phyloP scores from a whole-genome alignment of 805 yeast species.

The Candida germanica region DNA sequence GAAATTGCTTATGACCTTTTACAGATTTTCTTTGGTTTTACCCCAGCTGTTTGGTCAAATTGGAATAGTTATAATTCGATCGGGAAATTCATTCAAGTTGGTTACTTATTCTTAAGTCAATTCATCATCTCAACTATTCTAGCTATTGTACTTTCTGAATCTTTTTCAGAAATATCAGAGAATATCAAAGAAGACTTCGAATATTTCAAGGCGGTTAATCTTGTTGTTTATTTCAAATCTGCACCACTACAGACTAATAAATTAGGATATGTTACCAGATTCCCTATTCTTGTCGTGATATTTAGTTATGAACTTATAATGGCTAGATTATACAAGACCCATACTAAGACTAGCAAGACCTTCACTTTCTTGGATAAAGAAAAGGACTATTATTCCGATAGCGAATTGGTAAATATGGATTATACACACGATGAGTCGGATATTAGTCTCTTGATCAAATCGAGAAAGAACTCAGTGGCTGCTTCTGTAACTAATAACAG shows the following conservation, averaged over 20 bases:
- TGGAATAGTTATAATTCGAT: constrained; percentile 48
- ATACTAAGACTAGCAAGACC: constrained; percentile 18
- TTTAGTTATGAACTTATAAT: constrained; percentile 29
- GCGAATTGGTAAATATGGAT: constrained; percentile 23
- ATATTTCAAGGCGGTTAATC: constrained; percentile 37
- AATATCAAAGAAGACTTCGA: constrained; percentile 38
- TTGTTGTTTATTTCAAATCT: constrained; percentile 34
- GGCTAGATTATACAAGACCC: constrained; percentile 11
- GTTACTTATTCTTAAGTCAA: constrained; percentile 52
- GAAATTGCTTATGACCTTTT: constrained; percentile 51
- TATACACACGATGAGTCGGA: constrained; percentile 23
- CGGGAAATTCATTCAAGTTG: constrained; percentile 47
- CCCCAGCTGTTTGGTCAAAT: constrained; percentile 58
- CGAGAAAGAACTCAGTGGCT: constrained; percentile 24
- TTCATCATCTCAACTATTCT: constrained; percentile 53
- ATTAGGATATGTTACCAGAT: constrained; percentile 27
- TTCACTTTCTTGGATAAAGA: constrained; percentile 35
- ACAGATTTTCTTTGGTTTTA: constrained; percentile 54
- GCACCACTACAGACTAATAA: constrained; percentile 15
- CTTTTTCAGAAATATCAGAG: constrained; percentile 32
- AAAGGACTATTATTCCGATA: constrained; percentile 26
- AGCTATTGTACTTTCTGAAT: constrained; percentile 50
- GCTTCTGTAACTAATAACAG: neutral
- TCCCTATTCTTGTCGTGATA: constrained; percentile 34
- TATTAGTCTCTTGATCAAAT: constrained; percentile 21